Evolutionary conservation across 192 early-diverging fungal genomes (phyloP).

Genomic region (Gamsiella multidivaricata): DNA sequence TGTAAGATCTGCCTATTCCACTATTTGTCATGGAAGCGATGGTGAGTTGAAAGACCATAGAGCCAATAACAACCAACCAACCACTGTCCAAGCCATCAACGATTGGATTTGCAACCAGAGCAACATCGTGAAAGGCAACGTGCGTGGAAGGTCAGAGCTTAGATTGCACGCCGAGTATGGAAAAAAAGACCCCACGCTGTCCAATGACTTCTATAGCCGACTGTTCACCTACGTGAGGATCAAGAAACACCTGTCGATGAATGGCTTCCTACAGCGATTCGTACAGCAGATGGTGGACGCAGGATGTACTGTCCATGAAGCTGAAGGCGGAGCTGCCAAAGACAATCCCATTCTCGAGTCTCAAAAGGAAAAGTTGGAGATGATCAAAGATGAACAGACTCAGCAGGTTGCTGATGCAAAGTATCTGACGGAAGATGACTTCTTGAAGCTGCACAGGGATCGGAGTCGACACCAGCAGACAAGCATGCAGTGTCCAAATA

Average conservation of each 20-base stretch:
- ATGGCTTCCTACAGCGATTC: constrained; percentile 11
- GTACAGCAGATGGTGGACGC: constrained; percentile 12
- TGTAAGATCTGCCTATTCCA: too few species aligned
- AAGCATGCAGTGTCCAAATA: constrained; percentile 12
- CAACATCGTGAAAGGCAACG: constrained; percentile 8
- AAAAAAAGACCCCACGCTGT: not conserved
- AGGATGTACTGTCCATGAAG: constrained; percentile 4
- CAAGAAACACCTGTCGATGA: constrained; percentile 5
- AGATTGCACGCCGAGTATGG: constrained; percentile 6
- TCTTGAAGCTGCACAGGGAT: not conserved
- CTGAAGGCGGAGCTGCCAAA: constrained; percentile 6
- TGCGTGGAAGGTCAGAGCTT: not conserved
- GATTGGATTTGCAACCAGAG: too few species aligned
- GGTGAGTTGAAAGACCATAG: too few species aligned
- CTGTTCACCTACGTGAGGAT: constrained; percentile 1
- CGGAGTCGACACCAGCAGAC: not conserved
- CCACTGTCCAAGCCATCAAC: too few species aligned
- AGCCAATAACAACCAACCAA: too few species aligned
- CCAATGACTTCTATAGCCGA: constrained; percentile 7
- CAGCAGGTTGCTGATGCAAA: constrained; percentile 2
- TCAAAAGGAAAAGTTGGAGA: not conserved
- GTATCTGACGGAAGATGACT: not conserved
- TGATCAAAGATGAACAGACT: not conserved
- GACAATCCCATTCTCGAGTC: not conserved
- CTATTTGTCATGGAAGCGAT: too few species aligned